These are phyloP conservation scores for Suillus decipiens DNA, from an alignment of 768 basidiomycete genomes.

Conservation along the genomic window DNA sequence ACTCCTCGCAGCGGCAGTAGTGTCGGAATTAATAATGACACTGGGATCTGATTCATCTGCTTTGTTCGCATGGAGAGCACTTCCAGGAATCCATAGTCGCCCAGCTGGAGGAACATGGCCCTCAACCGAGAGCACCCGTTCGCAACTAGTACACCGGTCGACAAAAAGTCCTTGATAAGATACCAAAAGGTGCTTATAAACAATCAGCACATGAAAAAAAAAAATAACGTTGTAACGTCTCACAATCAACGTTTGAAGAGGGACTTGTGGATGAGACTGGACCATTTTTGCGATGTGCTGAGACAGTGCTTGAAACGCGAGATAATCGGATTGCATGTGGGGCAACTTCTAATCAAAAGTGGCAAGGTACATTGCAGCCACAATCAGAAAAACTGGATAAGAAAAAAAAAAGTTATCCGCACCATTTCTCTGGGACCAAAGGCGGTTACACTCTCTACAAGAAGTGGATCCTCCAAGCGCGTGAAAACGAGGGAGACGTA, in stretches of 20 bases:
- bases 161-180: constrained; percentile 65
- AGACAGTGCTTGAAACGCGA: constrained; percentile 63
- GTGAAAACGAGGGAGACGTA: constrained; percentile 56
- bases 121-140: constrained; percentile 67
- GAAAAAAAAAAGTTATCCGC: constrained; percentile 19
- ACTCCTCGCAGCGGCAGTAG: background rate
- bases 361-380: constrained; percentile 1
- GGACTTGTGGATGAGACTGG: constrained; percentile 51
- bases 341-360: constrained; percentile 52
- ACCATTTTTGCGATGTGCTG: constrained; percentile 67
- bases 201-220: background rate
- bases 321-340: constrained; percentile 68
- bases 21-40: background rate
- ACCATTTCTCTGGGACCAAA: constrained; percentile 79
- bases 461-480: constrained; percentile 37
- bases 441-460: constrained; percentile 64
- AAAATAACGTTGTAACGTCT: constrained; percentile 13
- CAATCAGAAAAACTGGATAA: constrained; percentile 6
- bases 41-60: background rate
- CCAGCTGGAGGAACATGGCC: constrained; percentile 75
- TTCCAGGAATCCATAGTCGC: constrained; percentile 48
- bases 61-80: background rate
- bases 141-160: constrained; percentile 58
- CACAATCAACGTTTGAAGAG: constrained; percentile 57
- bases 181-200: constrained; percentile 47